Evolutionary conservation across 2,329 filamentous ascomycete genomes (phyloP).

Genomic region (Apiospora koreana): DNA sequence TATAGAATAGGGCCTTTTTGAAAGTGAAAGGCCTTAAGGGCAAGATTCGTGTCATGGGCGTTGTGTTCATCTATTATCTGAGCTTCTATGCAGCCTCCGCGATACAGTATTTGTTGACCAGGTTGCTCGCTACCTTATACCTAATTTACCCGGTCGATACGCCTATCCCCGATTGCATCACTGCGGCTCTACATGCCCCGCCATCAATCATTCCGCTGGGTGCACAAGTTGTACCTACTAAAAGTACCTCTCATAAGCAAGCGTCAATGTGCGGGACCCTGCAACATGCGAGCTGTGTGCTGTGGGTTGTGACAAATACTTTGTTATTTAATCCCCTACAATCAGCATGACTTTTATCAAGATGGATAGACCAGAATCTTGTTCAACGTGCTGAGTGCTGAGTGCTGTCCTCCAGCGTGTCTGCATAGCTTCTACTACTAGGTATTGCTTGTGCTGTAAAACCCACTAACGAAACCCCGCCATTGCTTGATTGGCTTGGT

Average conservation of each 20-base stretch:
- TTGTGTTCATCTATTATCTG: background rate
- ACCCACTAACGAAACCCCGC: background rate
- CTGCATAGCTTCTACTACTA: too few species aligned
- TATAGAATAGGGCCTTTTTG: background rate
- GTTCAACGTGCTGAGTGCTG: too few species aligned
- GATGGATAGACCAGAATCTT: too few species aligned
- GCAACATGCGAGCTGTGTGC: too few species aligned
- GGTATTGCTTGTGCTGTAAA: too few species aligned
- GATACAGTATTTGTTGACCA: background rate
- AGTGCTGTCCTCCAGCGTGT: too few species aligned
- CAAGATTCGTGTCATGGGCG: slow-evolving; percentile 1
- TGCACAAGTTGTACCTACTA: too few species aligned
- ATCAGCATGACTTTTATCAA: too few species aligned
- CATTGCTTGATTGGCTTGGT: background rate
- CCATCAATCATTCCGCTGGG: background rate
- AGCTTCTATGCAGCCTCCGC: background rate
- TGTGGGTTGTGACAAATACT: too few species aligned
- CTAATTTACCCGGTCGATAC: background rate
- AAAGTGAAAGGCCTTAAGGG: background rate
- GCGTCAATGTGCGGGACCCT: too few species aligned
- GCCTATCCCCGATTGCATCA: background rate
- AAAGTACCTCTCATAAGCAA: background rate
- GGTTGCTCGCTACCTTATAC: too few species aligned
- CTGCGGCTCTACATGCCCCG: background rate
- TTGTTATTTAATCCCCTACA: too few species aligned